Base-by-base conservation (phyloP, 495 filamentous ascomycete genomes). In the Thozetella sp. region DNA sequence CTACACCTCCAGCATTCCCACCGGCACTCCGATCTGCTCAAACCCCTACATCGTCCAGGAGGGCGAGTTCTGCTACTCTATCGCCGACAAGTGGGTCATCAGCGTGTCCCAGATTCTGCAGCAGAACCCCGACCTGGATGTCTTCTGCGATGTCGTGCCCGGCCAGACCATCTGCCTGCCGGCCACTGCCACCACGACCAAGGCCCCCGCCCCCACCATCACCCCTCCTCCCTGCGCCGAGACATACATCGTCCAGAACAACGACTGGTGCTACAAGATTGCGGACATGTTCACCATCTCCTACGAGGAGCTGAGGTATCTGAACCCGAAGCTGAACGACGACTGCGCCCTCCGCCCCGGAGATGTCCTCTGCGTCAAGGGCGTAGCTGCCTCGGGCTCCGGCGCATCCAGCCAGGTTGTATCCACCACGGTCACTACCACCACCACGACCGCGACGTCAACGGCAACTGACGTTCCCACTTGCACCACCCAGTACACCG, bases 401-500 rank as follows among this genome's bases (percentile, higher is more conserved):
- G 15, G 30, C 30, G 30, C 15, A 6, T 6, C 15, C 6, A 37
- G 30, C 30, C 30, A 37, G 30, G 15, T 15, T 37, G 30, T 15
- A 15, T 6, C 15, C 6, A 2, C 23, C 25, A 43, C 25, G 19
- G 30, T 15, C 6, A 15, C 15, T 6, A 2, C 23, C 25, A 43
- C 25, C 9, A 40, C 37, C 9, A 25, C 54, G 22, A 50, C 54
- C 2, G 24, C 54, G 23, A 22, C 34, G 12, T 9, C 54, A 20
- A 11, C 54, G 2, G 22, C 54, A 2, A 46, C 54, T 1, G 20
- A 34, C 12, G 24, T 10, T 3, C 17, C 22, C 2, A 48, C 43
- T 3, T 76, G 73, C 52, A 59, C 62, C 22, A 45, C 54, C 15
- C 68, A 62, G 55, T 63, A 74, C 50, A 12, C 52, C 17, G 68